Evolutionary conservation across 2,329 filamentous ascomycete species (phyloP).

Genomic region (Hypomyces perniciosus): DNA sequence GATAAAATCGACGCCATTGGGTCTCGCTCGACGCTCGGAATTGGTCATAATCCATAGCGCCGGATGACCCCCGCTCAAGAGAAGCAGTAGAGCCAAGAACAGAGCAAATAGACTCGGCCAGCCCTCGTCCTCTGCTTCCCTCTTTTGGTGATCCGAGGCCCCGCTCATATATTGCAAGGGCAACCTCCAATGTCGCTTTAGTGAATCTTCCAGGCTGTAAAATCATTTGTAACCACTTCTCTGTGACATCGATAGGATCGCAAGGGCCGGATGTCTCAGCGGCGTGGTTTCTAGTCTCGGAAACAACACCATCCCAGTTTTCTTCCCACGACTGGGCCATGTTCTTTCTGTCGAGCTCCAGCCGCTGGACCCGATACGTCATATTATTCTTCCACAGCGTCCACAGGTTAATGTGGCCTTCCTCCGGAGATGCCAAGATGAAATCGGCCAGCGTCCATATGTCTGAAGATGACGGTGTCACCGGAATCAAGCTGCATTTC

Average conservation of each 20-base stretch:
- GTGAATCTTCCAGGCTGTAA: constrained; percentile 80
- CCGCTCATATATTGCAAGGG: constrained; percentile 73
- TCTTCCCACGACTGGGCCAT: constrained; percentile 56
- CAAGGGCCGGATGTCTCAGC: constrained; percentile 54
- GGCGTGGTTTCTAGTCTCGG: constrained; percentile 50
- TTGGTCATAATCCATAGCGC: constrained; percentile 66
- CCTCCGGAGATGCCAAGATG: constrained; percentile 50
- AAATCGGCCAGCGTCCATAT: constrained; percentile 80
- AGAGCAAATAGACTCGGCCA: constrained; percentile 71
- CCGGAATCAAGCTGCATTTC: constrained; percentile 53
- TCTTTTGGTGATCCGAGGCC: constrained; percentile 38
- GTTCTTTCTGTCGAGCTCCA: constrained; percentile 66
- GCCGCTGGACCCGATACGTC: constrained; percentile 65
- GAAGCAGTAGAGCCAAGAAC: constrained; percentile 65
- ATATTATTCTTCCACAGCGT: constrained; percentile 81
- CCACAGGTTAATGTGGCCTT: constrained; percentile 60
- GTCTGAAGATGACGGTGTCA: constrained; percentile 62
- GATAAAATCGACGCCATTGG: constrained; percentile 88
- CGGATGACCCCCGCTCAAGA: constrained; percentile 54
- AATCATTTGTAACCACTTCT: constrained; percentile 82
- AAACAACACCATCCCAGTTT: constrained; percentile 64
- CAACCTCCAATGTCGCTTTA: constrained; percentile 72
- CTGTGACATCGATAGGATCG: constrained; percentile 64
- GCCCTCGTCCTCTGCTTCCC: constrained; percentile 43
- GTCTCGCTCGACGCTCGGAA: constrained; percentile 68